phyloP scores from a whole-genome alignment of 441 rosid species.

The Manihot esculenta region DNA sequence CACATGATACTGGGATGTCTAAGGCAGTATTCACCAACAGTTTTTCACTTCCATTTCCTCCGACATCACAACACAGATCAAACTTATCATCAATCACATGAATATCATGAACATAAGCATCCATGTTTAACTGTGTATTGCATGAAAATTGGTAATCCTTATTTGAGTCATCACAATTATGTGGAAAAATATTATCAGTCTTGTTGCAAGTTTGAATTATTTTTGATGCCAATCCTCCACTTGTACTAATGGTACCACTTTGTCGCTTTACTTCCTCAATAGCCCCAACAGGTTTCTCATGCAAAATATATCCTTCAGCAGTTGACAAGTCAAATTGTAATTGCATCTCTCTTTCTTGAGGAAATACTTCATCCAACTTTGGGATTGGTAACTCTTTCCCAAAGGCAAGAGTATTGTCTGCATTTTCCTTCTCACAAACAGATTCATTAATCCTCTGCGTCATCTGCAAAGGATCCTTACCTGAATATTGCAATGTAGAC shows the following conservation, averaged over 20 bases:
- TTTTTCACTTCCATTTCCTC: slow-evolving; percentile 32
- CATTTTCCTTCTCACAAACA: slow-evolving; percentile 28
- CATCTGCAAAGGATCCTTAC: slow-evolving; percentile 32
- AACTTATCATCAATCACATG: slow-evolving; percentile 41
- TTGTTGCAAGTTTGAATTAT: slow-evolving; percentile 10
- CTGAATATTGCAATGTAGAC: slow-evolving; percentile 28
- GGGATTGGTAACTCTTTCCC: slow-evolving; percentile 44
- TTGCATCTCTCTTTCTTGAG: slow-evolving; percentile 21
- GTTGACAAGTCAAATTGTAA: slow-evolving; percentile 21
- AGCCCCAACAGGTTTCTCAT: slow-evolving; percentile 21
- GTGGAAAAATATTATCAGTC: slow-evolving; percentile 25
- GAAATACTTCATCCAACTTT: slow-evolving; percentile 24
- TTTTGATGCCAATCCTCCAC: slow-evolving; percentile 18
- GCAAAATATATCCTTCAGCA: slow-evolving; percentile 19
- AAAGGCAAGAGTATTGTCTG: slow-evolving; percentile 31
- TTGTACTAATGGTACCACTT: slow-evolving; percentile 13
- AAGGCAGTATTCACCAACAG: slow-evolving; percentile 16
- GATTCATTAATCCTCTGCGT: slow-evolving; percentile 29
- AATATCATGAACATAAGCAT: slow-evolving; percentile 40
- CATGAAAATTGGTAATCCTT: slow-evolving; percentile 20
- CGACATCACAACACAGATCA: slow-evolving; percentile 13
- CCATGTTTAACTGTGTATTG: slow-evolving; percentile 25
- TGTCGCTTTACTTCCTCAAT: slow-evolving; percentile 23
- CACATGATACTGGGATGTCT: slow-evolving; percentile 23
- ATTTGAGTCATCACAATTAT: slow-evolving; percentile 26